A percentile compares a stretch with the other conserved stretches of the same genome.
Evolutionary conservation across 345 rosid species (phyloP).

Genomic region (Acer negundo): DNA sequence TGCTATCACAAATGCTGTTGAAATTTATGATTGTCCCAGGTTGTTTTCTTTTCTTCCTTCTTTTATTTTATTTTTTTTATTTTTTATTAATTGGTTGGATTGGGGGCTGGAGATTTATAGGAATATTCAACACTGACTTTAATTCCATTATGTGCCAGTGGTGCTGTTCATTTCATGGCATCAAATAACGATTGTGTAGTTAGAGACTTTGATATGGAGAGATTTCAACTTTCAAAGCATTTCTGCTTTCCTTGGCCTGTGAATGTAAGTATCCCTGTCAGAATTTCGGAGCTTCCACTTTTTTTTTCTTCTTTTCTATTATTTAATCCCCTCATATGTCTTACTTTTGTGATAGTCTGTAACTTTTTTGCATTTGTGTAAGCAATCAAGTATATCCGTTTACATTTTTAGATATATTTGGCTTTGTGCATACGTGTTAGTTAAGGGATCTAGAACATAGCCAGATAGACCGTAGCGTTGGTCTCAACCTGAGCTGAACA

Average conservation of each 20-base stretch:
- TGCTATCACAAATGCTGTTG: constrained; percentile 65
- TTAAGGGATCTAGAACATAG: not conserved
- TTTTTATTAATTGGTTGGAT: not conserved
- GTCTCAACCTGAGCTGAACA: not conserved
- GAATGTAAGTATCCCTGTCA: constrained; percentile 40
- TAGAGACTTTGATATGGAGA: constrained; percentile 62
- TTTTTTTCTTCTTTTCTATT: not conserved
- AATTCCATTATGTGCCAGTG: constrained; percentile 35
- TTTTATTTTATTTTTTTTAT: not conserved
- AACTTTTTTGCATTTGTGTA: not conserved
- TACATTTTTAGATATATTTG: not conserved
- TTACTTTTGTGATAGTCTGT: not conserved
- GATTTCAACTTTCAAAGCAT: constrained; percentile 46
- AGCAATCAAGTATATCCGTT: not conserved
- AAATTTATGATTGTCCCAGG: constrained; percentile 57
- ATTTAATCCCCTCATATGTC: not conserved
- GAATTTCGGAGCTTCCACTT: not conserved
- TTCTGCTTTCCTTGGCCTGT: constrained; percentile 57
- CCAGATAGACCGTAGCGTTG: not conserved
- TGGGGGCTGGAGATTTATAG: not conserved
- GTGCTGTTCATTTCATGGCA: constrained; percentile 53
- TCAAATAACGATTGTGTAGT: constrained; percentile 62
- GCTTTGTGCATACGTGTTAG: not conserved
- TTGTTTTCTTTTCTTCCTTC: not conserved
- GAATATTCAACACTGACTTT: constrained; percentile 17